Conservation (phyloP, 495 filamentous ascomycete genomes). For the Penicillium lividum region DNA sequence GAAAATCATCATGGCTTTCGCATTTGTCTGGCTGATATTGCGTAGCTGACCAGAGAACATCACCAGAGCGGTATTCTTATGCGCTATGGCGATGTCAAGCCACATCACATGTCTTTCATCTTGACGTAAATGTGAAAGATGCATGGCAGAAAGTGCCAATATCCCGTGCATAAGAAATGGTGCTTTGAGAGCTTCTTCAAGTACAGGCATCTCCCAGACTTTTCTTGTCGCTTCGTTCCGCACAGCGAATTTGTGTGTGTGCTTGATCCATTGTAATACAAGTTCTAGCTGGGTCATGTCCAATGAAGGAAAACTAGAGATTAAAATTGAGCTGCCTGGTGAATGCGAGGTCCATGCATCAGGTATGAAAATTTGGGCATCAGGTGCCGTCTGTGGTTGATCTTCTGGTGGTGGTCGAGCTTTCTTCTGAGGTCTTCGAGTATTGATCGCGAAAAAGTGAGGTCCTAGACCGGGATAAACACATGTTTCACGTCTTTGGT, state of each 20-base stretch:
- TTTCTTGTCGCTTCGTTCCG: conserved; percentile 23
- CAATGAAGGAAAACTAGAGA: background rate
- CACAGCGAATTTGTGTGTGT: conserved; percentile 23
- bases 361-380: background rate
- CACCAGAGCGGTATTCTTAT: conserved; percentile 26
- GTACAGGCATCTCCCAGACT: conserved; percentile 34
- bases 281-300: conserved; percentile 26
- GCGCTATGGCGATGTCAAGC: conserved; percentile 26
- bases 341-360: background rate
- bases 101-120: conserved; percentile 14
- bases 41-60: conserved; percentile 19
- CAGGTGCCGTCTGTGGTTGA: background rate
- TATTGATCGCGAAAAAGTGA: conserved; percentile 18
- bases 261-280: conserved; percentile 25
- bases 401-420: background rate
- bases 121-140: conserved; percentile 28
- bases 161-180: conserved; percentile 40
- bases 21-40: conserved; percentile 18
- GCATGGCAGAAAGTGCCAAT: conserved; percentile 38
- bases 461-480: conserved; percentile 21
- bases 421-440: conserved; percentile 1
- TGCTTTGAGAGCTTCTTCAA: conserved; percentile 35
- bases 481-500: conserved; percentile 21
- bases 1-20: conserved; percentile 26
- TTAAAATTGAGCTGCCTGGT: background rate